These are phyloP conservation scores for Claviceps sp. DNA, from an alignment of 2,329 filamentous ascomycete species.

Conservation along the genomic window DNA sequence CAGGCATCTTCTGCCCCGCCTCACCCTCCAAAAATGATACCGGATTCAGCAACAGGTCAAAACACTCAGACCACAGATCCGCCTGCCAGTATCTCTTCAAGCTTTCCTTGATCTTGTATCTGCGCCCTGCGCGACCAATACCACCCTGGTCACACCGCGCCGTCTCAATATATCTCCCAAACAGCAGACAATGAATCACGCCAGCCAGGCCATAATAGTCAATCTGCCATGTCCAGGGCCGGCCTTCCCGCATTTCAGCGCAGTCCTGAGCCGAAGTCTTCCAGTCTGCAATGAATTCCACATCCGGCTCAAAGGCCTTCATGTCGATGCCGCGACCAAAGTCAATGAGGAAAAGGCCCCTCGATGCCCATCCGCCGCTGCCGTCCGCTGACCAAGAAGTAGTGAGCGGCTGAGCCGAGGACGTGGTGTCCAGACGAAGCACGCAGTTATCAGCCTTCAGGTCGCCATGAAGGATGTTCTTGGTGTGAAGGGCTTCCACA, in stretches of 20 bases:
- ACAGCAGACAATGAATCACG: constrained; percentile 76
- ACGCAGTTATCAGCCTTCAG: constrained; percentile 94
- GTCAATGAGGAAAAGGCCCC: constrained; percentile 80
- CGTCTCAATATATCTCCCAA: constrained; percentile 90
- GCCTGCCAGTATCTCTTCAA: constrained; percentile 96
- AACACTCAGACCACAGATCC: constrained; percentile 74
- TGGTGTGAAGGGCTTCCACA: constrained; percentile 71
- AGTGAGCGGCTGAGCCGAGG: constrained; percentile 33
- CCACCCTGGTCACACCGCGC: constrained; percentile 40
- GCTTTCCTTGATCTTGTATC: constrained; percentile 67
- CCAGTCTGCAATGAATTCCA: constrained; percentile 89
- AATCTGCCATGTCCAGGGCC: constrained; percentile 95
- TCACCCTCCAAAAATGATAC: constrained; percentile 47
- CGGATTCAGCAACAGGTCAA: constrained; percentile 80
- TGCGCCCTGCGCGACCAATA: constrained; percentile 46
- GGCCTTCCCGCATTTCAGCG: constrained; percentile 84
- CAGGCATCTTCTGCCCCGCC: constrained; percentile 55
- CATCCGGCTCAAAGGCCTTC: constrained; percentile 61
- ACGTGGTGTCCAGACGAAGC: constrained; percentile 54
- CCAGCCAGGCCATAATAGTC: constrained; percentile 91
- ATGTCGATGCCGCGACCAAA: constrained; percentile 94
- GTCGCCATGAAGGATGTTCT: constrained; percentile 77
- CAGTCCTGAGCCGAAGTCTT: constrained; percentile 78
- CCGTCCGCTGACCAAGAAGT: constrained; percentile 62
- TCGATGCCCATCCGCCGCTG: constrained; percentile 60